These are phyloP conservation scores for Gossypium ekmanianum DNA, from an alignment of 345 rosid species.

Conservation along the genomic window DNA sequence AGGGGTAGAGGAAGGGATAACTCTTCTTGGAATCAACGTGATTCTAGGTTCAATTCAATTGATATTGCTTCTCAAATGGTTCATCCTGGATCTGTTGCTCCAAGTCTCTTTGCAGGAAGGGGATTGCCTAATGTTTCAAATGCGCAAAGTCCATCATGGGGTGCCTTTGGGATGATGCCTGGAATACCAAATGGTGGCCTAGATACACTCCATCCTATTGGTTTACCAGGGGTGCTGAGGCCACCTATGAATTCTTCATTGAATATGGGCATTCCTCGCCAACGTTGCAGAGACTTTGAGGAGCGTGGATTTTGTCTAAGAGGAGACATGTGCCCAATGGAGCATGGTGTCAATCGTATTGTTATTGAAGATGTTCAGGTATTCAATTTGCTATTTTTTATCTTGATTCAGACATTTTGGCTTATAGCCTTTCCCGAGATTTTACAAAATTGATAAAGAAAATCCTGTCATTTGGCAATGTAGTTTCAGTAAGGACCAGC, in stretches of 20 bases:
- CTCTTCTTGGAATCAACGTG: constrained; percentile 69
- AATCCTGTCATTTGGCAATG: neutral
- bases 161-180: constrained; percentile 74
- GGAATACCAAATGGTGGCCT: constrained; percentile 72
- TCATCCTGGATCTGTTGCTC: constrained; percentile 50
- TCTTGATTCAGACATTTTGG: constrained; percentile 1
- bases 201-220: constrained; percentile 67
- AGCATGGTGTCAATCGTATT: constrained; percentile 98
- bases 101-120: constrained; percentile 64
- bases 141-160: constrained; percentile 65
- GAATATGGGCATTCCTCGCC: constrained; percentile 71
- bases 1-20: constrained; percentile 88
- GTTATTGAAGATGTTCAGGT: constrained; percentile 99
- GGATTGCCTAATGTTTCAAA: constrained; percentile 63
- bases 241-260: constrained; percentile 57
- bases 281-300: constrained; percentile 94
- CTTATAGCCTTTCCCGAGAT: neutral
- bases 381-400: constrained; percentile 9
- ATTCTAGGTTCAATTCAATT: constrained; percentile 56
- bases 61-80: constrained; percentile 75
- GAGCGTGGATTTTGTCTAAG: constrained; percentile 98
- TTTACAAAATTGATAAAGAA: neutral
- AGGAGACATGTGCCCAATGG: constrained; percentile 99
- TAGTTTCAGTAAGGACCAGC: neutral
- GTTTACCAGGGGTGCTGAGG: constrained; percentile 68